Evolutionary conservation across 1,139 yeast species (phyloP), one percentile per base, ranked within the genome.

Genomic region (Saccharomyces hybrid): DNA sequence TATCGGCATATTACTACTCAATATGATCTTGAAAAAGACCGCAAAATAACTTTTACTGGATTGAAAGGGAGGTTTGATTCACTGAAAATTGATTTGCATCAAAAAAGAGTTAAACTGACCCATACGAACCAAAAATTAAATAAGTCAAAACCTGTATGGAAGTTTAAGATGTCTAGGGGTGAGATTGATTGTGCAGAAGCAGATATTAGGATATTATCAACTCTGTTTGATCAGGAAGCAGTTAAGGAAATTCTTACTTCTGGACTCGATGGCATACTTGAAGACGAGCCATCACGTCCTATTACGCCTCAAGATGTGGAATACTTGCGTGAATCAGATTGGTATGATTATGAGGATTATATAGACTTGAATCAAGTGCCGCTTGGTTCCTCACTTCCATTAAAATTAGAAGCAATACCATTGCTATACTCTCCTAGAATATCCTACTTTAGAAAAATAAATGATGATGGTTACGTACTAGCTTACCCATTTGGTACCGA

Each of bases 321-420:
- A 28, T 50, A 49, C 7, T 26, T 53, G 31, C 71, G 70, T 34
- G 82, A 81, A 56, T 69, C 73, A 28, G 72, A 80, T 0, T 90
- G 97, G 97, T 75, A 82, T 53, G 96, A 90, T 64, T 73, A 77
- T 49, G 86, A 87, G 57, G 97, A 90, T 68, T 90, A 82, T 61
- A 74, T 81, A 16, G 97, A 90, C 63, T 66, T 89, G 47, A 88
- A 83, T 66, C 75, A 77, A 52, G 72, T 79, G n/a, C 74, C 78
- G 13, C 66, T 78, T 1, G 71, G 75, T 2, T 73, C 80, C 3
- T 75, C 79, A 1, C 71, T 76, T 48, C 95, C 95, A 0, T 42
- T 62, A 5, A 75, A 75, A 51, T 78, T 89, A 53, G 76, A 75
- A 41, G 78, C 86, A 0, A 63, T 78, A 14, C 93, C 95, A 1